Evolutionary conservation across 495 filamentous ascomycete species (phyloP), one percentile per base, ranked within the genome.

Genomic region (Annulohypoxylon bovei): DNA sequence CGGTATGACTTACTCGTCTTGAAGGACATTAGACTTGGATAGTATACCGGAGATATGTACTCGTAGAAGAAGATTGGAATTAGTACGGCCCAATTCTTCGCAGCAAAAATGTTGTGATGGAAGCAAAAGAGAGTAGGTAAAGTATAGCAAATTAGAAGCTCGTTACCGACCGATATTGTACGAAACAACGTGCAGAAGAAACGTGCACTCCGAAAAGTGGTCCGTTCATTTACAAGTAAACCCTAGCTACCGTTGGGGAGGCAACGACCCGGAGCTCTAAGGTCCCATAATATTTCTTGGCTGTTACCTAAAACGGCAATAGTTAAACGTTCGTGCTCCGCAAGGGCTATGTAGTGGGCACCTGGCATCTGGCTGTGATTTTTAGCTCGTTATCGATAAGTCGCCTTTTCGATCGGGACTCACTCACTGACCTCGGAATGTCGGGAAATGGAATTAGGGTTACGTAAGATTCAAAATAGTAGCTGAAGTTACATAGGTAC

Each of bases 171-270:
- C 30, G 30, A 11, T 18, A 39, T 32, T 62, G 14, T n/a, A 59
- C 49, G n/a, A 44, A 63, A 59, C 27, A 71, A 64, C 52, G 66
- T 70, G 62, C 61, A 67, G 20, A 42, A 42, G 39, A 18, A 42
- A 42, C 39, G 39, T 42, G 39, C 60, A 47, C 40, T 23, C 32
- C 18, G 33, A 70, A 67, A 69, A 60, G 61, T 67, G 66, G 67
- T 46, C 64, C 64, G 42, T 73, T 71, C 71, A 67, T 70, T 68
- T 73, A 70, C 49, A 65, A 63, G 75, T 64, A 67, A 63, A 71
- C 49, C 8, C 35, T 40, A 47, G 62, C 25, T 18, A 40, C 44
- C 65, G 75, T 77, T 75, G 75, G 67, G 35, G 68, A 66, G 68
- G 75, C 75, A 77, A 77, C 75, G 39, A 55, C 44, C 37, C 32